Base-by-base conservation (phyloP, 768 basidiomycete species). In the Suillus decipiens region DNA sequence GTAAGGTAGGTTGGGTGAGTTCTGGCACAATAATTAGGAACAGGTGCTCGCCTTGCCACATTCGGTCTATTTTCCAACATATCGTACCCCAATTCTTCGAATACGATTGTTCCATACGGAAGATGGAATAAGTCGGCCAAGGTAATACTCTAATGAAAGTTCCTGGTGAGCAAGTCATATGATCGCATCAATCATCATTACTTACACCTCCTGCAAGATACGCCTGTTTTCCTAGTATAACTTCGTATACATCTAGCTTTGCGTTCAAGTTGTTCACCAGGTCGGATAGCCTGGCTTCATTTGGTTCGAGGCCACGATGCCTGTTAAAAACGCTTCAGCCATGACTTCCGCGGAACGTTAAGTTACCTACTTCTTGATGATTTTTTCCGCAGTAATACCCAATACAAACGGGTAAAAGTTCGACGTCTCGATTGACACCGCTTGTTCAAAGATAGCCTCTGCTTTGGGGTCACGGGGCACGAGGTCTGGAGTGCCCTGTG, bases 141-240 rank as follows among this genome's bases (percentile, higher is more conserved):
- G 1, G 82, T 81, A 0, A 82, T 3, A 34, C 68, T 72, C 83
- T 84, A 56, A 53, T 33, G 2, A 42, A 33, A 33, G 5, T 15
- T 50, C 42, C 55, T 42, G 17, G 62, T 45, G 22, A 45, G 50
- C 41, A 41, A 22, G 45, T 1, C 19, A 51, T 19, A 37, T 17
- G 5, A n/a, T 36, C 31, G 33, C 54, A 31, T 19, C 33, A 33
- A 10, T 45, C 19, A 2, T 59, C 31, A 36, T 12, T 24, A 73
- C 80, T 59, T 63, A 84, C 86, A 65, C 85, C 75, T n/a, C 88
- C 87, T 33, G 83, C 83, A 7, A 87, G 71, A 66, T 86, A 88
- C 37, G 76, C 72, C 39, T 82, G 80, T 70, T 83, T 86, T 22
- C 74, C 70, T 17, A 88, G 76, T 43, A 89, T 83, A 17, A 65